Percentiles rank a stretch among this genome's conserved stretches.
Evolutionary conservation across 805 yeast genomes (phyloP).

Genomic region (Yarrowia deformans): DNA sequence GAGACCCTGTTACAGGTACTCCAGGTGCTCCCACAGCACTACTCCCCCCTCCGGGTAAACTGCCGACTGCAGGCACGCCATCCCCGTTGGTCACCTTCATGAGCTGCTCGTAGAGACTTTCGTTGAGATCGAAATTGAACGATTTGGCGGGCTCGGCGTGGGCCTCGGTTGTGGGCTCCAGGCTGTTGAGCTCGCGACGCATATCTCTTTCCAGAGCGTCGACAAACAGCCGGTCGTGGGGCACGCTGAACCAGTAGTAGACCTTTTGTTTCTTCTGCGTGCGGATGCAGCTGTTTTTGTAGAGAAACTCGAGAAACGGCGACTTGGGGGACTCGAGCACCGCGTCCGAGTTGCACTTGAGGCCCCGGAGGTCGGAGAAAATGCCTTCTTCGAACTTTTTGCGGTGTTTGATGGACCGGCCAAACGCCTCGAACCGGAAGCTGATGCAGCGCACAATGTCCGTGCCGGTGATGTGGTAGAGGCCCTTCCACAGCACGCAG

Average conservation of each 20-base stretch:
- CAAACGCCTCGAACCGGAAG: constrained; percentile 87
- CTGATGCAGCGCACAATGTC: constrained; percentile 93
- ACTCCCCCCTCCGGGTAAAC: not conserved
- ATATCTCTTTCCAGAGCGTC: constrained; percentile 94
- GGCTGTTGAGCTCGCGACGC: constrained; percentile 70
- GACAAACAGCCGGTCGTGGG: constrained; percentile 88
- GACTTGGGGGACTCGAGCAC: constrained; percentile 87
- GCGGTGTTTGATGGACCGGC: constrained; percentile 80
- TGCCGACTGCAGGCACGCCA: constrained; percentile 1
- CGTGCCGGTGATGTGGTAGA: constrained; percentile 92
- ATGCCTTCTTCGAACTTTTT: constrained; percentile 97
- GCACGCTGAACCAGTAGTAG: constrained; percentile 95
- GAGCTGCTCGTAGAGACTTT: constrained; percentile 52
- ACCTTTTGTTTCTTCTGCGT: constrained; percentile 98
- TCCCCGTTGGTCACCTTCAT: constrained; percentile 28
- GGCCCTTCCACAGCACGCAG: constrained; percentile 92
- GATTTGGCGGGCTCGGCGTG: constrained; percentile 79
- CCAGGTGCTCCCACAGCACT: too few relatives aligned
- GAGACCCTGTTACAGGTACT: too few relatives aligned
- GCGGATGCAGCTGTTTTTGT: constrained; percentile 83
- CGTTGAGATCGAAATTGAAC: constrained; percentile 64
- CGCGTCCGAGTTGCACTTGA: constrained; percentile 84
- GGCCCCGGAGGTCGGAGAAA: constrained; percentile 84
- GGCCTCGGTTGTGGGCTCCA: constrained; percentile 75
- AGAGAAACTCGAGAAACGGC: constrained; percentile 79